Conservation (phyloP, 2,329 filamentous ascomycete genomes). For the Ophiocordyceps unilateralis region DNA sequence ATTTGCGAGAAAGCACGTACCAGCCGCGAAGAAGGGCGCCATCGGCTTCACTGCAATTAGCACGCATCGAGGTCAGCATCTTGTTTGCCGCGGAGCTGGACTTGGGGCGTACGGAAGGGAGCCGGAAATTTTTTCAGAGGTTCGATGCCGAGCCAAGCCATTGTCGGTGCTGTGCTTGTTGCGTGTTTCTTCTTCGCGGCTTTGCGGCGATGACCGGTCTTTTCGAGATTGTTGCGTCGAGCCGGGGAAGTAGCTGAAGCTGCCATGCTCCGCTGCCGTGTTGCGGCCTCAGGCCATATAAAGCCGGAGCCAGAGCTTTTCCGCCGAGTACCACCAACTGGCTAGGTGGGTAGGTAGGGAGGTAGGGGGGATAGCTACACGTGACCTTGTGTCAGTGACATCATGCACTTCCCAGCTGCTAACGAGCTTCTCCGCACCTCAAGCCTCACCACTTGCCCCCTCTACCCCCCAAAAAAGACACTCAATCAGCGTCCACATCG, state of each 20-base stretch:
- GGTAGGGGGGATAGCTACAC: neutral
- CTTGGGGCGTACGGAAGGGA: conserved; percentile 49
- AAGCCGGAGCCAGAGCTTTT: neutral
- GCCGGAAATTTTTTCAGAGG: conserved; percentile 65
- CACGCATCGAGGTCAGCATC: neutral
- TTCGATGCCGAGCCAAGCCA: conserved; percentile 53
- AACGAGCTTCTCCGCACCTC: neutral
- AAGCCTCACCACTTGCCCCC: neutral
- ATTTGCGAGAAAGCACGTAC: too few species aligned
- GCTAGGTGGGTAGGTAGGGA: too few species aligned
- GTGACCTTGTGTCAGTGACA: neutral
- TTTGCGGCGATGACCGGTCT: neutral
- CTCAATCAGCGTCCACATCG: neutral
- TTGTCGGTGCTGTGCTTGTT: conserved; percentile 30
- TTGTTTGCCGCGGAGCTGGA: too few species aligned
- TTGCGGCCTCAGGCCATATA: too few species aligned
- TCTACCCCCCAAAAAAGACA: too few species aligned
- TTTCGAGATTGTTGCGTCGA: too few species aligned
- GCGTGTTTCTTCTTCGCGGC: neutral
- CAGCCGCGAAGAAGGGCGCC: conserved; percentile 85
- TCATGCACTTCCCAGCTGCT: neutral
- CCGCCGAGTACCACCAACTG: neutral
- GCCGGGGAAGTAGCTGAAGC: conserved; percentile 13
- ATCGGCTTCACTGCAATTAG: conserved; percentile 59
- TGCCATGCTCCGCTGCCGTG: neutral